Evolutionary conservation across 2,329 filamentous ascomycete genomes (phyloP).

Genomic region (Rosellinia necatrix): DNA sequence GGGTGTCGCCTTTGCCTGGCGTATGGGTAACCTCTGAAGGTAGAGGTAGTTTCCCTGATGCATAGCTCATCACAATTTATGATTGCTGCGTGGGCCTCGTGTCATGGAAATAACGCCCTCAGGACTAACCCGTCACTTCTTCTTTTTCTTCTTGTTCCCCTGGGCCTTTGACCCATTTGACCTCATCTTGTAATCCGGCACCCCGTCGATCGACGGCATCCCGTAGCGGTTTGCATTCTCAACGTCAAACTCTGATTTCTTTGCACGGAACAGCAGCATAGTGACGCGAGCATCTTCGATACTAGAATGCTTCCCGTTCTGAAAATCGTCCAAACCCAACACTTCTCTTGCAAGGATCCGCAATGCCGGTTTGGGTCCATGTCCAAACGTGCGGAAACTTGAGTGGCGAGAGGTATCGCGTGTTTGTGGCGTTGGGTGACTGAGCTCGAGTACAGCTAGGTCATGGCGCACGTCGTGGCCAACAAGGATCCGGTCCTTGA

Average conservation of each 20-base stretch:
- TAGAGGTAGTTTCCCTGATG: not conserved
- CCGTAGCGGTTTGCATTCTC: conserved; percentile 74
- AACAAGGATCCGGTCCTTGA: conserved; percentile 68
- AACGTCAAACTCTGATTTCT: conserved; percentile 84
- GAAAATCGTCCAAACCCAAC: conserved; percentile 64
- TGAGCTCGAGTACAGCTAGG: conserved; percentile 73
- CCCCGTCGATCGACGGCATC: conserved; percentile 35
- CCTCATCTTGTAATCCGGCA: conserved; percentile 44
- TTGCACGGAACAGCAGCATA: conserved; percentile 84
- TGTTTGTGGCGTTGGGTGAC: conserved; percentile 69
- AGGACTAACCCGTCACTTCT: conserved; percentile 34
- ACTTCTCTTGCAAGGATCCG: conserved; percentile 53
- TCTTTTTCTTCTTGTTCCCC: conserved; percentile 50
- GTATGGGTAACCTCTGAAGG: not conserved
- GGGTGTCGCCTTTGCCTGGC: not conserved
- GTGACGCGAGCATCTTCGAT: conserved; percentile 83
- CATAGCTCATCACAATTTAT: not conserved
- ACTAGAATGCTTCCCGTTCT: conserved; percentile 67
- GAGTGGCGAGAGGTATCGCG: conserved; percentile 36
- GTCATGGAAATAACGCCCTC: not conserved
- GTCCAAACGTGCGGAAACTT: conserved; percentile 25
- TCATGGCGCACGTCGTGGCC: conserved; percentile 76
- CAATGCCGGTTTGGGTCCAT: conserved; percentile 58
- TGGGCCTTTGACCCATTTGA: conserved; percentile 17
- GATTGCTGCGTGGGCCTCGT: not conserved